A percentile compares a stretch with the other conserved stretches of the same genome.
Evolutionary conservation across 441 rosid genomes (phyloP).

Genomic region (Populus tomentosa): DNA sequence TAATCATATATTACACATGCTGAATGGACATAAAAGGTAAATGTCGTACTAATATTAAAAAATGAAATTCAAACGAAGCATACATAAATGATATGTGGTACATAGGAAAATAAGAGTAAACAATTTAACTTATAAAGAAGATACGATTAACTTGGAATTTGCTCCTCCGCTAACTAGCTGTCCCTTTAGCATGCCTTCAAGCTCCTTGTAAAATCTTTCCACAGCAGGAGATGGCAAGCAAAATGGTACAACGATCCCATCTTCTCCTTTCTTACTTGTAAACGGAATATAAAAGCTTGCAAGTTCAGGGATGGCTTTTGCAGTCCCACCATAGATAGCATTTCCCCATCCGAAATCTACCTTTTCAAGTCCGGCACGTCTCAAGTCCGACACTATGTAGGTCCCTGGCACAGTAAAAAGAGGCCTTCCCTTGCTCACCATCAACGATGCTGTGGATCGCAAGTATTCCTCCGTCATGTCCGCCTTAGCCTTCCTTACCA

Average conservation of each 20-base stretch:
- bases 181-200: constrained; percentile 7
- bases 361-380: constrained; percentile 6
- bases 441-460: constrained; percentile 32
- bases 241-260: constrained; percentile 33
- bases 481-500: constrained; percentile 29
- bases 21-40: too few species aligned
- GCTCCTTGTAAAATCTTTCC: constrained; percentile 32
- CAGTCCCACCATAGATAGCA: constrained; percentile 31
- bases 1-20: too few species aligned
- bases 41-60: too few species aligned
- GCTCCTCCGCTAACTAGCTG: too few species aligned
- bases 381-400: constrained; percentile 27
- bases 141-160: too few species aligned
- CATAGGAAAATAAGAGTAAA: too few species aligned
- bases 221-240: constrained; percentile 39
- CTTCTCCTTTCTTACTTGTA: constrained; percentile 28
- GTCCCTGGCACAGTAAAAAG: constrained; percentile 20
- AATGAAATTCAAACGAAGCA: too few species aligned
- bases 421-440: constrained; percentile 33
- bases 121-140: too few species aligned
- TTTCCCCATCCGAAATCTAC: constrained; percentile 50
- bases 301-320: constrained; percentile 13
- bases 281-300: constrained; percentile 14
- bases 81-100: too few species aligned
- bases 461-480: constrained; percentile 22